Percentiles rank a stretch among this genome's conserved stretches.
Conservation (phyloP, 2,329 filamentous ascomycete species). For the Plectosphaerella cucumerina region DNA sequence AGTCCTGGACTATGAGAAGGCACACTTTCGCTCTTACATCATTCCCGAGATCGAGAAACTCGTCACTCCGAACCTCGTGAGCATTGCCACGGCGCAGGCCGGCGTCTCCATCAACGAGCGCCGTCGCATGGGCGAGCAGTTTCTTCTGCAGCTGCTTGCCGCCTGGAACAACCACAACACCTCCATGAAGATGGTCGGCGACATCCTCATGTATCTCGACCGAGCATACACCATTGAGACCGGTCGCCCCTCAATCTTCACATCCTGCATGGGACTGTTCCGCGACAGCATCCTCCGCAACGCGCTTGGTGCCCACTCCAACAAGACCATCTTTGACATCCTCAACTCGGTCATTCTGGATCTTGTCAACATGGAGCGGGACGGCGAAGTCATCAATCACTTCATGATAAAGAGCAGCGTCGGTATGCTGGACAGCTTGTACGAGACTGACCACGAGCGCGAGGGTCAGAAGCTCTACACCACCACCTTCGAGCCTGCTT, state of each 20-base stretch:
- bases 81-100: constrained; percentile 52
- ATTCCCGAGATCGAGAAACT: constrained; percentile 65
- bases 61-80: constrained; percentile 61
- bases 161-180: constrained; percentile 87
- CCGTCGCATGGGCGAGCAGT: constrained; percentile 74
- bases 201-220: constrained; percentile 97
- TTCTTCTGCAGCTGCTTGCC: constrained; percentile 70
- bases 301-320: constrained; percentile 38
- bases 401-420: constrained; percentile 77
- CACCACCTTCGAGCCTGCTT: constrained; percentile 75
- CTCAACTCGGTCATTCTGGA: constrained; percentile 81
- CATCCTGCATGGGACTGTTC: constrained; percentile 81
- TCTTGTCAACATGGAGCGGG: constrained; percentile 86
- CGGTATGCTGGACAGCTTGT: constrained; percentile 85
- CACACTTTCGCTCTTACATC: constrained; percentile 74
- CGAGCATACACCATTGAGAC: constrained; percentile 71
- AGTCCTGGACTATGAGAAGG: constrained; percentile 75
- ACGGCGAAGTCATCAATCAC: constrained; percentile 84
- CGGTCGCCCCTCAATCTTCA: constrained; percentile 74
- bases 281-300: constrained; percentile 77
- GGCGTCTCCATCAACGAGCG: constrained; percentile 72
- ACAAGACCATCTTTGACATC: constrained; percentile 62
- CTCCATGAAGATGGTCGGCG: constrained; percentile 94
- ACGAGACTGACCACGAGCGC: constrained; percentile 74
- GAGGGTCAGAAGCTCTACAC: constrained; percentile 80